Percentiles rank a stretch among this genome's conserved stretches.
These are phyloP conservation scores for Pyracantha coccinea DNA, from an alignment of 331 rosid genomes.

Conservation along the genomic window DNA sequence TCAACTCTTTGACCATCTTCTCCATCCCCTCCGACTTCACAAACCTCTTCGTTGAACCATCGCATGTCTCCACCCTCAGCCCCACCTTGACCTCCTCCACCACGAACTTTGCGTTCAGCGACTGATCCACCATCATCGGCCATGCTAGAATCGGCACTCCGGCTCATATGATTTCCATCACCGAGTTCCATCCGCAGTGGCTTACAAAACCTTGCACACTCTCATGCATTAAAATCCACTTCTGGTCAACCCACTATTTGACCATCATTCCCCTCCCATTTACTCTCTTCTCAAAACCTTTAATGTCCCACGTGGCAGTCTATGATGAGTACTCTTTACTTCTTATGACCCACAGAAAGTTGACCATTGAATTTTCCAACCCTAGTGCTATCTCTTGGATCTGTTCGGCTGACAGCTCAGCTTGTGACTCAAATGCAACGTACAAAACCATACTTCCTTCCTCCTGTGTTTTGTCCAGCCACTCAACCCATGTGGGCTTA, in stretches of 20 bases:
- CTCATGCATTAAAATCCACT: conserved; percentile 27
- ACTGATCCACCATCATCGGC: conserved; percentile 52
- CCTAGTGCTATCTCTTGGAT: conserved; percentile 38
- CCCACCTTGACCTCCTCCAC: conserved; percentile 38
- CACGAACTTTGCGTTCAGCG: conserved; percentile 38
- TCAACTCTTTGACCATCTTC: conserved; percentile 37
- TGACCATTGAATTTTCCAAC: conserved; percentile 34
- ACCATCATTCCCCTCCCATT: conserved; percentile 37
- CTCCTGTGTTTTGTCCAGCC: conserved; percentile 38
- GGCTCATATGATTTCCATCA: conserved; percentile 34
- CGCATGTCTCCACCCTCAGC: conserved; percentile 25
- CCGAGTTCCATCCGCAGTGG: conserved; percentile 61
- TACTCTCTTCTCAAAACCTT: conserved; percentile 37
- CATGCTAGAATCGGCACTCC: conserved; percentile 48
- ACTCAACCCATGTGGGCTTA: conserved; percentile 23
- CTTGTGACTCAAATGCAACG: conserved; percentile 57
- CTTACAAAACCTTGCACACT: conserved; percentile 44
- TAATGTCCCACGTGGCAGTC: background rate
- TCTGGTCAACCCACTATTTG: conserved; percentile 55
- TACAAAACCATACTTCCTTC: conserved; percentile 26
- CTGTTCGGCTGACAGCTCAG: conserved; percentile 30
- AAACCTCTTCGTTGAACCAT: conserved; percentile 24
- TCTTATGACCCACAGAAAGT: conserved; percentile 43
- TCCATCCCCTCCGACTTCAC: conserved; percentile 29
- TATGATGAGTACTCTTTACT: background rate